Evolutionary conservation across 352 stramenopile species (phyloP).

Genomic region (Phytophthora gonapodyides): DNA sequence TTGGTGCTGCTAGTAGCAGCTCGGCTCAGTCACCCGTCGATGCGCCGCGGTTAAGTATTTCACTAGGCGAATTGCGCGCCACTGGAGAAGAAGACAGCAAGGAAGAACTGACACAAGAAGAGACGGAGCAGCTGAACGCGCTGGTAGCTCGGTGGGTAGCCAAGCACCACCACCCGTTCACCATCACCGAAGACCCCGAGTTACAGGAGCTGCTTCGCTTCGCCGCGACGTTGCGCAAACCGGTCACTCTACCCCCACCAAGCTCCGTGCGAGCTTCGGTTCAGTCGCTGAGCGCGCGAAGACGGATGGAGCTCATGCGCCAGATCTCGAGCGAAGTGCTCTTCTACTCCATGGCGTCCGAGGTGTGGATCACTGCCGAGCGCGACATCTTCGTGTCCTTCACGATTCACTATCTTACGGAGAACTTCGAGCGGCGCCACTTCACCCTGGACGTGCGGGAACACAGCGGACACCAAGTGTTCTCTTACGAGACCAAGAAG

Average conservation of each 20-base stretch:
- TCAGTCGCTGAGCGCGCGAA: slow-evolving; percentile 48
- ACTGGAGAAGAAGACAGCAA: slow-evolving; percentile 6
- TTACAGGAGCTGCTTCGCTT: slow-evolving; percentile 52
- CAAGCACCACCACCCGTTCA: slow-evolving; percentile 53
- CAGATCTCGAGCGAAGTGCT: slow-evolving; percentile 51
- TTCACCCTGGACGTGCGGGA: slow-evolving; percentile 55
- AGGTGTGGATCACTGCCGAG: slow-evolving; percentile 54
- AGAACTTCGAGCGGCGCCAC: slow-evolving; percentile 47
- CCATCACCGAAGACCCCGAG: slow-evolving; percentile 50
- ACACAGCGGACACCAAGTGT: slow-evolving; percentile 43
- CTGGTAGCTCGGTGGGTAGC: slow-evolving; percentile 53
- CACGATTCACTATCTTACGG: slow-evolving; percentile 50
- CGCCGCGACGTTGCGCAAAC: slow-evolving; percentile 41
- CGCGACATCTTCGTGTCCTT: slow-evolving; percentile 54
- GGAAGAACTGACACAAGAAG: slow-evolving; percentile 35
- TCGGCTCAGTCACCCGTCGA: slow-evolving; percentile 6
- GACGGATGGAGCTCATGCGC: slow-evolving; percentile 44
- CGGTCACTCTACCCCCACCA: slow-evolving; percentile 37
- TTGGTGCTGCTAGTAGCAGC: not conserved
- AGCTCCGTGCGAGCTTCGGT: slow-evolving; percentile 50
- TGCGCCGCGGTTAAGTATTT: slow-evolving; percentile 8
- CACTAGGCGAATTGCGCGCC: slow-evolving; percentile 7
- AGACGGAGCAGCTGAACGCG: slow-evolving; percentile 50
- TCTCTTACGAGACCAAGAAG: slow-evolving; percentile 45
- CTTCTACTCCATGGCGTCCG: slow-evolving; percentile 51